Conservation (phyloP, 2,329 filamentous ascomycete genomes). For the Ophiocordyceps unilateralis region DNA sequence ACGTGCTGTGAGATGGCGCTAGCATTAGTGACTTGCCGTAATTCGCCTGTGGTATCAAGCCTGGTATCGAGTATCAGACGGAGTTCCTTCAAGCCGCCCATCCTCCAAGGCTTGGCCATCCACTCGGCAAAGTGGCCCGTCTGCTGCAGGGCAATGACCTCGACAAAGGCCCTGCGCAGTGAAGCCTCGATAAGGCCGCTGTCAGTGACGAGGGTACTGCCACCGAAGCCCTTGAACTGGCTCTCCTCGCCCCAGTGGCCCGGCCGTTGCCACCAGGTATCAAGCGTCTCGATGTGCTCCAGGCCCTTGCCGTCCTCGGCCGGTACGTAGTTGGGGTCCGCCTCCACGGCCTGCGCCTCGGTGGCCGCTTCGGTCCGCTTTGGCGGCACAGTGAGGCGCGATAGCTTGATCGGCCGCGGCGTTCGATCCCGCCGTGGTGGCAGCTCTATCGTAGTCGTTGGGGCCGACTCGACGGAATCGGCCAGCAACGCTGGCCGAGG, state of each 20-base stretch:
- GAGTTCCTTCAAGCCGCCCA: conserved; percentile 16
- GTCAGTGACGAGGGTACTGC: conserved; percentile 22
- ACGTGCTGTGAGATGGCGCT: not conserved
- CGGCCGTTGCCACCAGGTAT: conserved; percentile 35
- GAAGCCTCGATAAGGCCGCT: conserved; percentile 27
- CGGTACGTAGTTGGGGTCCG: conserved; percentile 25
- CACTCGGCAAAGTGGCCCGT: conserved; percentile 12
- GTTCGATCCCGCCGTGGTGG: conserved; percentile 4
- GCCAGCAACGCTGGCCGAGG: conserved; percentile 9
- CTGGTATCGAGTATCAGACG: conserved; percentile 8
- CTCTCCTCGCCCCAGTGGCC: conserved; percentile 32
- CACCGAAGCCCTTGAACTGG: conserved; percentile 26
- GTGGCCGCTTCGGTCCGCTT: conserved; percentile 14
- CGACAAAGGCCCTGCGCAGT: conserved; percentile 32
- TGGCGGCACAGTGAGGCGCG: conserved; percentile 16
- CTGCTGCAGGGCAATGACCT: conserved; percentile 27
- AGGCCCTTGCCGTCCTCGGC: conserved; percentile 27
- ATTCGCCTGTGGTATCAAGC: not conserved
- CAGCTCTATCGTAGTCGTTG: conserved; percentile 12
- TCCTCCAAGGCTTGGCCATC: conserved; percentile 16
- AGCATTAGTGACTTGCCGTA: not conserved
- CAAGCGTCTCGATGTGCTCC: conserved; percentile 27
- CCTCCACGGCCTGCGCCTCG: conserved; percentile 13
- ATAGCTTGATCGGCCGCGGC: conserved; percentile 10
- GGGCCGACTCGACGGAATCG: conserved; percentile 12